phyloP scores from a whole-genome alignment of 2,329 filamentous ascomycete genomes.

The Fusarium pseudocircinatum region DNA sequence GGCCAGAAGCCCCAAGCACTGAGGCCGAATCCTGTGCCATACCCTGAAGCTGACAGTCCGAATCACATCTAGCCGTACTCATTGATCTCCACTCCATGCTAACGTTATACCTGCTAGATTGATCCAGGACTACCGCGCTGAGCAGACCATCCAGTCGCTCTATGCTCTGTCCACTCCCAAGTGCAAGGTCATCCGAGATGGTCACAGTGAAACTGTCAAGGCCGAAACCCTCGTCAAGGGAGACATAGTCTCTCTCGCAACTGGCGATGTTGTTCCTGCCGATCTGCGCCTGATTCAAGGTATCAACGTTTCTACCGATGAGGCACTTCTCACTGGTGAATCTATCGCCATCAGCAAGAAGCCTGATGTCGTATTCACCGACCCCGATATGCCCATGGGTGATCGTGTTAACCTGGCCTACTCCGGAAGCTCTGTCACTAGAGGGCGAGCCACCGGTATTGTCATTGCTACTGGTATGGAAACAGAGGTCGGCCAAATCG shows the following conservation, averaged over 20 bases:
- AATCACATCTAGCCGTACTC: conserved; percentile 19
- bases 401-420: conserved; percentile 78
- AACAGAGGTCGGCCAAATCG: conserved; percentile 80
- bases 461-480: conserved; percentile 77
- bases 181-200: conserved; percentile 67
- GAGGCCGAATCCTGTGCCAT: conserved; percentile 40
- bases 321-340: conserved; percentile 79
- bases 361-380: conserved; percentile 63
- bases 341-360: conserved; percentile 75
- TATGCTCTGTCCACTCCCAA: conserved; percentile 67
- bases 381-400: conserved; percentile 67
- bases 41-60: conserved; percentile 44
- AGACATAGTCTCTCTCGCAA: conserved; percentile 69
- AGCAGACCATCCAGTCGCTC: conserved; percentile 70
- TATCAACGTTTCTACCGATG: conserved; percentile 80
- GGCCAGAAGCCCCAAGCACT: conserved; percentile 43
- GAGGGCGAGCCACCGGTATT: conserved; percentile 74
- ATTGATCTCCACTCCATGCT: conserved; percentile 36
- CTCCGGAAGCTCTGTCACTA: conserved; percentile 76
- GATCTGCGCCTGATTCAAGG: conserved; percentile 72
- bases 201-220: conserved; percentile 61
- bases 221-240: conserved; percentile 70
- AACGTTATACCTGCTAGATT: conserved; percentile 53
- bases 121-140: conserved; percentile 68
- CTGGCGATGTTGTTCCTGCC: conserved; percentile 75